Percentiles rank a stretch among this genome's conserved stretches.
These are phyloP conservation scores for Fragilaria crotonensis DNA, from an alignment of 108 stramenopile species.

Conservation along the genomic window DNA sequence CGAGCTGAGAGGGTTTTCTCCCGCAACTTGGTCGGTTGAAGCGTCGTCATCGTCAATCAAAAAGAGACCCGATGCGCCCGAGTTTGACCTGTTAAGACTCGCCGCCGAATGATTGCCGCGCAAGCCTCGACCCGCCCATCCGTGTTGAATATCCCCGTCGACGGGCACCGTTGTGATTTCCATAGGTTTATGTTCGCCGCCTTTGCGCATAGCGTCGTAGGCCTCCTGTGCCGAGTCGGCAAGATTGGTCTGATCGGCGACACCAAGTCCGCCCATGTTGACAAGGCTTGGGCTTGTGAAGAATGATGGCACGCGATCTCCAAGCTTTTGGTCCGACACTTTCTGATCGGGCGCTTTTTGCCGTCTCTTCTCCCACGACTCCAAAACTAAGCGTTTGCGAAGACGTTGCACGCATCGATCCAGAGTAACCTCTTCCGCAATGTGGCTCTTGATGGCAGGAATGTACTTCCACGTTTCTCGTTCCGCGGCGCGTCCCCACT, in stretches of 20 bases:
- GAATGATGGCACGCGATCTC: slow-evolving; percentile 59
- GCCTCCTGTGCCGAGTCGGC: neutral
- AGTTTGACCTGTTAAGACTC: slow-evolving; percentile 48
- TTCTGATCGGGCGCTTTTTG: slow-evolving; percentile 9
- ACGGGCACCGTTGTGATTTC: slow-evolving; percentile 9
- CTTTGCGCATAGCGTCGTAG: neutral
- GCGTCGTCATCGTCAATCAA: slow-evolving; percentile 52
- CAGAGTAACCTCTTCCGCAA: slow-evolving; percentile 76
- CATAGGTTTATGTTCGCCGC: neutral
- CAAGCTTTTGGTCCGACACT: slow-evolving; percentile 2
- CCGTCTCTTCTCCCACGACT: slow-evolving; percentile 54
- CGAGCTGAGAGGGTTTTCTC: slow-evolving; percentile 11
- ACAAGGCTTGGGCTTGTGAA: slow-evolving; percentile 77
- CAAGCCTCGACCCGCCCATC: slow-evolving; percentile 80
- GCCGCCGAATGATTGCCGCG: slow-evolving; percentile 66
- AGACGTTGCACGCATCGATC: slow-evolving; percentile 83
- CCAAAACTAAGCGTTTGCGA: slow-evolving; percentile 54
- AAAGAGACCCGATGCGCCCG: slow-evolving; percentile 67
- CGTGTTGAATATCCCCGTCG: slow-evolving; percentile 11
- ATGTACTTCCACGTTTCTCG: slow-evolving; percentile 84
- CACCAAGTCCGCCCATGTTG: slow-evolving; percentile 64
- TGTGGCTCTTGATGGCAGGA: slow-evolving; percentile 82
- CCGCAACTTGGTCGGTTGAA: slow-evolving; percentile 17
- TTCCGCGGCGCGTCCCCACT: slow-evolving; percentile 76
- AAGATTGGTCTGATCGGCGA: slow-evolving; percentile 49